A percentile compares a stretch with the other conserved stretches of the same genome.
These are phyloP conservation scores for Hypoxylon trugodes DNA, from an alignment of 495 filamentous ascomycete species.

Conservation along the genomic window DNA sequence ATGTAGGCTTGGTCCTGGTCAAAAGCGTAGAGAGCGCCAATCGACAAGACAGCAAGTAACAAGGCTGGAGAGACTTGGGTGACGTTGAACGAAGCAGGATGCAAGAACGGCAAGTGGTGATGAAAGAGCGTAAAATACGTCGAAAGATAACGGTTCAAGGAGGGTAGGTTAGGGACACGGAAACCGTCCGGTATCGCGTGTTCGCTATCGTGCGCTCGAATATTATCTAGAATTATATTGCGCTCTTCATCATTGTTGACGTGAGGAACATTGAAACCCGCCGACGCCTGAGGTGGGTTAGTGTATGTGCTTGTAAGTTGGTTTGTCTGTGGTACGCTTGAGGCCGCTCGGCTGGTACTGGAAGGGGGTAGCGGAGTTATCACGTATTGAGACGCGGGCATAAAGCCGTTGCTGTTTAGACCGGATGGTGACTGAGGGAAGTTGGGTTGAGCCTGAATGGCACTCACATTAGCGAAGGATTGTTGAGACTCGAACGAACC, in stretches of 20 bases:
- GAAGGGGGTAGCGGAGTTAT: conserved; percentile 74
- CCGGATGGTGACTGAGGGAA: conserved; percentile 74
- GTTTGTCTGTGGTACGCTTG: conserved; percentile 73
- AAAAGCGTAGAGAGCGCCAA: conserved; percentile 95
- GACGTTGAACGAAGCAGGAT: conserved; percentile 89
- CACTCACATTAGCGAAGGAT: conserved; percentile 64
- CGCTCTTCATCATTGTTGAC: conserved; percentile 80
- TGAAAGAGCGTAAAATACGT: conserved; percentile 98
- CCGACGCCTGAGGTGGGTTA: conserved; percentile 62
- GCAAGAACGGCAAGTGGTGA: conserved; percentile 95
- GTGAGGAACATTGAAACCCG: conserved; percentile 73
- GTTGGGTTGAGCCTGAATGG: conserved; percentile 62
- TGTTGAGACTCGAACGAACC: conserved; percentile 72
- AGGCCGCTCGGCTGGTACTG: conserved; percentile 69
- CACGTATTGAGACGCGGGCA: conserved; percentile 71
- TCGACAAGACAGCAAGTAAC: conserved; percentile 90
- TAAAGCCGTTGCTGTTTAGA: conserved; percentile 66
- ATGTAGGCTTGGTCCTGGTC: conserved; percentile 94
- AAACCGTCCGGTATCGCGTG: conserved; percentile 87
- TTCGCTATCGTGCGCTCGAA: conserved; percentile 79
- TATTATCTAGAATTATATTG: conserved; percentile 82
- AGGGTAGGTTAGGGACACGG: conserved; percentile 78
- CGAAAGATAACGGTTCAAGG: conserved; percentile 87
- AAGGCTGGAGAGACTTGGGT: conserved; percentile 79
- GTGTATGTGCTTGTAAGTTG: conserved; percentile 46